Percentiles rank a stretch among this genome's conserved stretches.
Evolutionary conservation across 495 filamentous ascomycete species (phyloP).

Genomic region (Niebla homalea): DNA sequence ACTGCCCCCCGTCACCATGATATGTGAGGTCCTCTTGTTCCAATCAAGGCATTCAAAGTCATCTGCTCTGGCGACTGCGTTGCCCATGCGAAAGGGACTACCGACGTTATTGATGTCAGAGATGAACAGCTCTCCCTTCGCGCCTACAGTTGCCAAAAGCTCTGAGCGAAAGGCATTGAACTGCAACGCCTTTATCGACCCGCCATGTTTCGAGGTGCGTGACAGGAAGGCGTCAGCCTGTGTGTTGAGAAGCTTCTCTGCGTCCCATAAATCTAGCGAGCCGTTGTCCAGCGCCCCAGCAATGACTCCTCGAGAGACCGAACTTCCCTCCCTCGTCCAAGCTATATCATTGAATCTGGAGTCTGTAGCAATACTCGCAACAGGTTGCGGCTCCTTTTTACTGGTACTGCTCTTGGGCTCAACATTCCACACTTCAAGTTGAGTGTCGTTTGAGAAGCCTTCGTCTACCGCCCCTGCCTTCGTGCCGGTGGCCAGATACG

Average conservation of each 20-base stretch:
- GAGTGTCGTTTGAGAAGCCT: constrained; percentile 94
- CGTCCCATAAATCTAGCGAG: constrained; percentile 91
- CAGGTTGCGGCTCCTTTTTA: constrained; percentile 70
- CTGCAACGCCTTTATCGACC: constrained; percentile 87
- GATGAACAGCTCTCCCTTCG: constrained; percentile 93
- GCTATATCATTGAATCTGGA: constrained; percentile 97
- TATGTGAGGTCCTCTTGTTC: constrained; percentile 97
- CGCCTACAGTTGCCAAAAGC: constrained; percentile 80
- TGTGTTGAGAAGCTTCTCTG: constrained; percentile 60
- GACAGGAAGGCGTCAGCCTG: constrained; percentile 65
- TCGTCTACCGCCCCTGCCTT: constrained; percentile 88
- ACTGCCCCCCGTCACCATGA: constrained; percentile 84
- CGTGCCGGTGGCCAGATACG: constrained; percentile 88
- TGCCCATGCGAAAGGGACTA: constrained; percentile 80
- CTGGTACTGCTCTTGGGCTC: constrained; percentile 59
- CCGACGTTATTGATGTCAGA: constrained; percentile 82
- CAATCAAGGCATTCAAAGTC: constrained; percentile 93
- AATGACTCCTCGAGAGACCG: constrained; percentile 70
- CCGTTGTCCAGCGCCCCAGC: constrained; percentile 94
- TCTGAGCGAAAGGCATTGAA: constrained; percentile 94
- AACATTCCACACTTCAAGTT: constrained; percentile 93
- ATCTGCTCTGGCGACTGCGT: constrained; percentile 72
- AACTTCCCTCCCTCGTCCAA: constrained; percentile 70
- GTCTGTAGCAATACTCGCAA: constrained; percentile 72
- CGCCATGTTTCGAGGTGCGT: constrained; percentile 81